These are phyloP conservation scores for Ophiostoma tasmaniense DNA, from an alignment of 2,329 filamentous ascomycete genomes.

Conservation along the genomic window DNA sequence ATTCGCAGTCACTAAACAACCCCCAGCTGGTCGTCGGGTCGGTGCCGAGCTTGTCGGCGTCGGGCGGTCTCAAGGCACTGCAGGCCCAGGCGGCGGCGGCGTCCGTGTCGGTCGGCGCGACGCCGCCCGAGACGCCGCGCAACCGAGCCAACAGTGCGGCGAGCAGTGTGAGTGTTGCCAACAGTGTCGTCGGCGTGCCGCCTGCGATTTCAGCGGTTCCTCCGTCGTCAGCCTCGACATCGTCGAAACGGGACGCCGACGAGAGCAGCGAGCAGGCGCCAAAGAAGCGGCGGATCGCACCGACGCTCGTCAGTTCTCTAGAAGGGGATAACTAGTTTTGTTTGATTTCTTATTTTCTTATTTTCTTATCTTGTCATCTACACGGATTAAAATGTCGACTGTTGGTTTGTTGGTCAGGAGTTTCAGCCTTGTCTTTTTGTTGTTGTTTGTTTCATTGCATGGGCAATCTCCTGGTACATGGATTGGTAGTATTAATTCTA, in stretches of 20 bases:
- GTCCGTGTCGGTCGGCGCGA: constrained; percentile 34
- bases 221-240: not conserved
- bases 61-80: constrained; percentile 45
- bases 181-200: constrained; percentile 22
- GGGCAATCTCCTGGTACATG: not conserved
- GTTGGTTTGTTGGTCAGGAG: not conserved
- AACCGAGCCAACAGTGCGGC: constrained; percentile 48
- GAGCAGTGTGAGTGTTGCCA: constrained; percentile 23
- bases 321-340: not conserved
- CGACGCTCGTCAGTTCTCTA: constrained; percentile 44
- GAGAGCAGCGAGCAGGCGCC: constrained; percentile 33
- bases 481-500: not conserved
- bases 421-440: not conserved
- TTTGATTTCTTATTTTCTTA: not conserved
- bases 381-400: not conserved
- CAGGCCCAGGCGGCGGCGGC: not conserved
- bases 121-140: constrained; percentile 80
- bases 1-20: constrained; percentile 47
- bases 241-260: constrained; percentile 46
- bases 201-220: constrained; percentile 3
- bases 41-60: constrained; percentile 65
- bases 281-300: constrained; percentile 64
- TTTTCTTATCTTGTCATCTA: not conserved
- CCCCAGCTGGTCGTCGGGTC: constrained; percentile 70
- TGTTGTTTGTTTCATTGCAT: not conserved